Evolutionary conservation across 768 basidiomycete species (phyloP), one percentile per base, ranked within the genome.

Genomic region (Stropharia rugosoannulata): DNA sequence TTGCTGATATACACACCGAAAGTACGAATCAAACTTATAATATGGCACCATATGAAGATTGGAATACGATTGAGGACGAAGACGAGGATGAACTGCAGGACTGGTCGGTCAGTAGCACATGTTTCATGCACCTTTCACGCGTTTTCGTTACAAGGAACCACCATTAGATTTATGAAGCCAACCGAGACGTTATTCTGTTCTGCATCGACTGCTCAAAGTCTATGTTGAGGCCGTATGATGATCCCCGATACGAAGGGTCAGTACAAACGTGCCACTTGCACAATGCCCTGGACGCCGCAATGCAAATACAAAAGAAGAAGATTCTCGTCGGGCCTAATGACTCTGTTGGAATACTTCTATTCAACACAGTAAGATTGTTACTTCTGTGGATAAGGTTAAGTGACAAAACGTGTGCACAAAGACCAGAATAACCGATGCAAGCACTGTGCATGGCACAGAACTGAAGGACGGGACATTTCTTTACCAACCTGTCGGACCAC

Each of bases 161-260:
- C n/a, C 29, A 10, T 40, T 45, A 90, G 89, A 78, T 78, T 56
- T 81, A 83, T 59, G 90, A 92, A 59, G 83, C 84, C 49, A 86
- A 87, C 60, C 82, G 83, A 57, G 94, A 98, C 63, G 90, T 94
- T 32, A 88, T 96, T 44, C 72, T 98, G n/a, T 97, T 98, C 74
- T 91, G 90, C 68, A 93, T 99, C 55, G 95, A 99, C 70, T 93
- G 92, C 59, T 96, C 95, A 0, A 76, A 82, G 51, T 91, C 93
- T 10, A 98, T 98, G 96, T 86, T 90, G 22, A 77, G 75, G 37
- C 80, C 87, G 41, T 77, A 77, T 47, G 86, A 89, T 22, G 84
- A 87, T 62, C 81, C 83, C 10, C 73, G 75, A 51, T 80, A 86
- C 55, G 83, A 91, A 71, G 80, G 85, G 49, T 74, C 43, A 3